Percentiles rank a stretch among this genome's conserved stretches.
Evolutionary conservation across 1,284 basidiomycete species (phyloP).

Genomic region (Cerrena zonata): DNA sequence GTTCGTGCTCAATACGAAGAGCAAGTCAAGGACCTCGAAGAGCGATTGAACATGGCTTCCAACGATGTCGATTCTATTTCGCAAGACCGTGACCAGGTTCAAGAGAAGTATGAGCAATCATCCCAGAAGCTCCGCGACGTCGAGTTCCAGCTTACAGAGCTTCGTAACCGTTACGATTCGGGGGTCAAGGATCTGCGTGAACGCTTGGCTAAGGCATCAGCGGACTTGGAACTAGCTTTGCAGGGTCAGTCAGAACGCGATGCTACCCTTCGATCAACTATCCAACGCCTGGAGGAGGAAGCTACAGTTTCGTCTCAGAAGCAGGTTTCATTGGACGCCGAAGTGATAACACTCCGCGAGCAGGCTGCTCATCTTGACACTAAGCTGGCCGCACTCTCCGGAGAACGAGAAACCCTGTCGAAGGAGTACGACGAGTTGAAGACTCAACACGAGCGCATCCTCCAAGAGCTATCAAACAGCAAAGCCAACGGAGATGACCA

Average conservation of each 20-base stretch:
- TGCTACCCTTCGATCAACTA: slow-evolving; percentile 5
- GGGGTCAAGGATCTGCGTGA: slow-evolving; percentile 10
- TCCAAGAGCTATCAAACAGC: slow-evolving; percentile 25
- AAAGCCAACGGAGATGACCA: slow-evolving; percentile 25
- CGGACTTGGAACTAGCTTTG: neutral
- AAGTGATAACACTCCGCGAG: slow-evolving; percentile 12
- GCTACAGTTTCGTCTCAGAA: slow-evolving; percentile 17
- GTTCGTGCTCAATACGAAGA: slow-evolving; percentile 10
- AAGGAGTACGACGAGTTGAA: slow-evolving; percentile 17
- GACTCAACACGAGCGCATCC: slow-evolving; percentile 18
- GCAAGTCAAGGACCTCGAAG: slow-evolving; percentile 9
- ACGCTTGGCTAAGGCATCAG: neutral
- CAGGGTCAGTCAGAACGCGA: neutral
- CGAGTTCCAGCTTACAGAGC: neutral
- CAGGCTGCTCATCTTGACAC: slow-evolving; percentile 5
- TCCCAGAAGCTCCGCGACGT: neutral
- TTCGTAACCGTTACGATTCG: slow-evolving; percentile 6
- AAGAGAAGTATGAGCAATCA: neutral
- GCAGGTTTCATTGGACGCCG: slow-evolving; percentile 10
- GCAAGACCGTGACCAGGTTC: neutral
- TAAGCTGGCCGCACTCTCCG: neutral
- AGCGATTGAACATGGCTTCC: slow-evolving; percentile 1
- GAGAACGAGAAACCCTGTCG: neutral
- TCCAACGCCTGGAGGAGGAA: slow-evolving; percentile 13
- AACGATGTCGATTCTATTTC: neutral